Evolutionary conservation across 768 basidiomycete species (phyloP), one percentile per base, ranked within the genome.

Genomic region (Macrocybe gigantea): DNA sequence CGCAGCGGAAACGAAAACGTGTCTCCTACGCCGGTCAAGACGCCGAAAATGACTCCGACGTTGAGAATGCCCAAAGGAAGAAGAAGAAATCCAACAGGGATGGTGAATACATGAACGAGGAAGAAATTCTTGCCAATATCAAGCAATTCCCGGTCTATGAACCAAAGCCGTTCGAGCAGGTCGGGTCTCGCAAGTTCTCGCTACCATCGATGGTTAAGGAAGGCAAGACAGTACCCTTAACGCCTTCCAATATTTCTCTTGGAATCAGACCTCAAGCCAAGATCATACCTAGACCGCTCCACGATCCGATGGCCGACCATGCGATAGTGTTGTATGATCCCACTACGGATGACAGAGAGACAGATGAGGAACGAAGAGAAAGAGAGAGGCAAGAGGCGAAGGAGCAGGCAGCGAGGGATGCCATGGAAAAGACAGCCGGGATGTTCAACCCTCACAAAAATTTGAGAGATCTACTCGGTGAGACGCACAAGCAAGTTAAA

Each of bases 281-380:
- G 55, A 67, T 96, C 49, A 78, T 88, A 42, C 96, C 96, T 12
- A 77, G 94, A 14, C 96, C 96, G 5, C 70, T 97, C n/a, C 87
- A 94, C 57, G 93, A 99, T 62, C 96, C 94, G 1, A 94, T 99
- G 89, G 83, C 88, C 43, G 93, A 98, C 57, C 94, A 97, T 65
- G 93, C 95, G 1, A 96, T 99, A 51, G 95, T 99, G 2, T 68
- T 97, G 10, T 99, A 91, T 61, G 96, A 98, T 58, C 96, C 96
- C 1, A 98, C 96, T 0, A 83, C 95, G 41, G 93, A 99, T 60
- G 86, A 89, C 60, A 71, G 86, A 54, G 93, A 94, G 64, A 92
- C 92, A 0, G 88, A 92, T 59, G 88, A 93, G 58, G 92, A 93
- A 60, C 75, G 76, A 56, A 80, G 73, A 61, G 84, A 82, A 49